A percentile compares a stretch with the other conserved stretches of the same genome.
These are phyloP conservation scores for Pythium chondricola DNA, from an alignment of 352 stramenopile species.

Conservation along the genomic window DNA sequence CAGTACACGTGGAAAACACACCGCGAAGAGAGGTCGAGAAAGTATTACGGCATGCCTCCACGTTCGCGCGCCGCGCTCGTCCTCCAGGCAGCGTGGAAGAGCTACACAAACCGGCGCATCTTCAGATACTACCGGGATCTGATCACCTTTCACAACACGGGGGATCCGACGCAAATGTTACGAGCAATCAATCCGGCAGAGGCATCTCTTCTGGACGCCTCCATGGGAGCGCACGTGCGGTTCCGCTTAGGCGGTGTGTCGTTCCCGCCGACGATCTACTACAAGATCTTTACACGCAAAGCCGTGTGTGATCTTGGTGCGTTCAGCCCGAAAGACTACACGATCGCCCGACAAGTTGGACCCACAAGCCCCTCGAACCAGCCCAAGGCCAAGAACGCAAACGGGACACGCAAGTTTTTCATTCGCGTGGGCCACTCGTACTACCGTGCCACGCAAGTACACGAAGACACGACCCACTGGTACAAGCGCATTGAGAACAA, in stretches of 20 bases:
- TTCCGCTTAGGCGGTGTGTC: slow-evolving; percentile 82
- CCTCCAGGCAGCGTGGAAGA: slow-evolving; percentile 63
- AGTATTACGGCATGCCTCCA: slow-evolving; percentile 24
- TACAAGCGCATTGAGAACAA: slow-evolving; percentile 89
- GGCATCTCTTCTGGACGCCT: slow-evolving; percentile 64
- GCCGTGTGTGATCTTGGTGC: slow-evolving; percentile 86
- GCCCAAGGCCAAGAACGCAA: slow-evolving; percentile 9
- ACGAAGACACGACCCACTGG: slow-evolving; percentile 61
- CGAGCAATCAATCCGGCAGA: slow-evolving; percentile 81
- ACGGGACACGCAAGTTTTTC: slow-evolving; percentile 21
- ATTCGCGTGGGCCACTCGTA: slow-evolving; percentile 73
- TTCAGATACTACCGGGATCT: slow-evolving; percentile 78
- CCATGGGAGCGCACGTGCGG: slow-evolving; percentile 76
- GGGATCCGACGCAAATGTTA: slow-evolving; percentile 76
- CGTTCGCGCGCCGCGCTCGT: slow-evolving; percentile 33
- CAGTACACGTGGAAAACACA: slow-evolving; percentile 64
- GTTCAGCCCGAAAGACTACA: slow-evolving; percentile 90
- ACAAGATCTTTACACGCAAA: slow-evolving; percentile 89
- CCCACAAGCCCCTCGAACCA: slow-evolving; percentile 22
- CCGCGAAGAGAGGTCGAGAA: slow-evolving; percentile 34
- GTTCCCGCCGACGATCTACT: slow-evolving; percentile 92
- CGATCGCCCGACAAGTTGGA: slow-evolving; percentile 29
- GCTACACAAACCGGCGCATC: slow-evolving; percentile 69
- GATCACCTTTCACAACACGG: slow-evolving; percentile 68
- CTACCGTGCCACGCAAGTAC: slow-evolving; percentile 50